Conservation (phyloP, 1,284 basidiomycete genomes). For the Ganoderma multipileum region DNA sequence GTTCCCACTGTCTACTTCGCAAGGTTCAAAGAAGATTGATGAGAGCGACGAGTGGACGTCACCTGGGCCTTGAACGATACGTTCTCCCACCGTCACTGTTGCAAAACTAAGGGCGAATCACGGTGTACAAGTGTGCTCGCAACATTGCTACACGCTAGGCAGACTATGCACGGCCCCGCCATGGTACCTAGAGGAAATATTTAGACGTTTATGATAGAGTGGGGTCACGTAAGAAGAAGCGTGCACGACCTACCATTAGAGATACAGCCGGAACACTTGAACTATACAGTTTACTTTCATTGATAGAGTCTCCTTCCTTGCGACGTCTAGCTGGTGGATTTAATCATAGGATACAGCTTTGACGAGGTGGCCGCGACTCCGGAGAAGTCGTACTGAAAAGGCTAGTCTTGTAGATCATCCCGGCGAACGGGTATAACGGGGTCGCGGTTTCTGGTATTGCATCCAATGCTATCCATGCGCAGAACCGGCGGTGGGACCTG, state of each 20-base stretch:
- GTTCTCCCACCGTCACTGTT: neutral
- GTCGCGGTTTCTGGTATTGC: neutral
- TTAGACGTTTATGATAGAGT: too few relatives aligned
- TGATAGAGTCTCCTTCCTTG: neutral
- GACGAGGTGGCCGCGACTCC: too few relatives aligned
- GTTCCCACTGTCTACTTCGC: neutral
- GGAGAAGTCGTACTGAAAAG: neutral
- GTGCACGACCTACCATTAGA: too few relatives aligned
- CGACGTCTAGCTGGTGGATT: too few relatives aligned
- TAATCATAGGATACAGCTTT: too few relatives aligned
- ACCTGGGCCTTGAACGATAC: neutral
- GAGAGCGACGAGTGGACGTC: neutral
- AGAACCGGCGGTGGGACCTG: neutral
- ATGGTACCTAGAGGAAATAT: neutral
- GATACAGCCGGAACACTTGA: neutral
- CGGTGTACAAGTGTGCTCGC: neutral
- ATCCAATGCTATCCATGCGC: neutral
- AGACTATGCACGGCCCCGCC: neutral
- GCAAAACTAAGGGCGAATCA: neutral
- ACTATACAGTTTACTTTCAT: neutral
- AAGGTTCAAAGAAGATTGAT: neutral
- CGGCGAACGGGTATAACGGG: neutral
- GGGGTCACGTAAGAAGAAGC: too few relatives aligned
- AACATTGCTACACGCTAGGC: neutral
- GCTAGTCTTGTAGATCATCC: slow-evolving; percentile 1